Percentiles rank a stretch among this genome's conserved stretches.
phyloP scores from a whole-genome alignment of 345 rosid species.

The Conringia planisiliqua region DNA sequence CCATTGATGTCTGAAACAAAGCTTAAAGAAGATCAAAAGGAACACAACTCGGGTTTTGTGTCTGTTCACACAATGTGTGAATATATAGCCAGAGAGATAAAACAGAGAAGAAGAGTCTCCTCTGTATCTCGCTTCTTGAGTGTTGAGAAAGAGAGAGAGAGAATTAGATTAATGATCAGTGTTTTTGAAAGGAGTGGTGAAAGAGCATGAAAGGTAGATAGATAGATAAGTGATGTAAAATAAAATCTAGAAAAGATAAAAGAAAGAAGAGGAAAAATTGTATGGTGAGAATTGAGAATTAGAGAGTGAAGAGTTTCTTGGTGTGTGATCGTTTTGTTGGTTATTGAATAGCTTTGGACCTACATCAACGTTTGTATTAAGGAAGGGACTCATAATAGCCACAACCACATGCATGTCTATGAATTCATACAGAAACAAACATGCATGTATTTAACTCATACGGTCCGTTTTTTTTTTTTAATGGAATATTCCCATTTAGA shows the following conservation, averaged over 20 bases:
- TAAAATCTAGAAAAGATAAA: constrained; percentile 10
- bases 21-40: background rate
- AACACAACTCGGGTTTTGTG: background rate
- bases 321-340: constrained; percentile 39
- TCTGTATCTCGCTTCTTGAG: constrained; percentile 23
- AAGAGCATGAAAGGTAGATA: constrained; percentile 28
- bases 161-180: background rate
- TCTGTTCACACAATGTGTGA: constrained; percentile 20
- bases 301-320: constrained; percentile 27
- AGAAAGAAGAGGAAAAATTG: constrained; percentile 8
- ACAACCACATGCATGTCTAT: constrained; percentile 2
- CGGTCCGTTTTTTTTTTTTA: background rate
- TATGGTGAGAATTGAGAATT: constrained; percentile 33
- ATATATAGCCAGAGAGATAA: constrained; percentile 14
- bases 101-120: constrained; percentile 18
- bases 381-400: constrained; percentile 2
- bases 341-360: constrained; percentile 32
- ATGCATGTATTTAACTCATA: background rate
- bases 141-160: constrained; percentile 1
- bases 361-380: constrained; percentile 23
- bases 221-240: constrained; percentile 16
- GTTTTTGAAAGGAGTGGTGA: constrained; percentile 30
- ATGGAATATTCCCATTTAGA: background rate
- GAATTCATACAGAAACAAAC: background rate
- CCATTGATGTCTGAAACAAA: constrained; percentile 46